phyloP scores from a whole-genome alignment of 768 basidiomycete genomes.

The Russula abietina region DNA sequence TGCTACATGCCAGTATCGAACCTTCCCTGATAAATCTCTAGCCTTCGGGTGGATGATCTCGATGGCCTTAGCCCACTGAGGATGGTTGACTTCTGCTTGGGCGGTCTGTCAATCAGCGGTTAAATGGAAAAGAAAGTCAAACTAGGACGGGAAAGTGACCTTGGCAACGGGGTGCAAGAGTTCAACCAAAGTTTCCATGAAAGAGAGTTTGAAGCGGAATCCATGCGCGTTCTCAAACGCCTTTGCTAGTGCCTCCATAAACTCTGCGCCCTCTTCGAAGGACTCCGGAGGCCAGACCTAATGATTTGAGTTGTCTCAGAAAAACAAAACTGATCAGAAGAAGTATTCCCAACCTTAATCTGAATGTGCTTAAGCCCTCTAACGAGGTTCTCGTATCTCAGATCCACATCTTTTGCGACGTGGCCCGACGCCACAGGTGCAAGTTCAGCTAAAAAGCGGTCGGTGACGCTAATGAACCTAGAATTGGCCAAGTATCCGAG shows the following conservation, averaged over 20 bases:
- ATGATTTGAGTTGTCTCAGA: slow-evolving; percentile 7
- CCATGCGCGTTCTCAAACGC: slow-evolving; percentile 84
- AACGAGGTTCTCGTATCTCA: slow-evolving; percentile 79
- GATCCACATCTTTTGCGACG: slow-evolving; percentile 73
- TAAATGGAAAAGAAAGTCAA: neutral
- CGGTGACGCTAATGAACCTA: slow-evolving; percentile 89
- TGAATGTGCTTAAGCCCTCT: slow-evolving; percentile 75
- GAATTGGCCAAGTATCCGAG: slow-evolving; percentile 77
- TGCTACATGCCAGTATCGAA: slow-evolving; percentile 82
- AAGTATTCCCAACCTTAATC: slow-evolving; percentile 53
- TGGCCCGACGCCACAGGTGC: slow-evolving; percentile 67
- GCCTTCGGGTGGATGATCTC: slow-evolving; percentile 78
- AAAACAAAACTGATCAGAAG: neutral
- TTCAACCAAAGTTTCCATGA: slow-evolving; percentile 73
- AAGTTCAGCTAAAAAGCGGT: slow-evolving; percentile 80
- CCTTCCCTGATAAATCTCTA: slow-evolving; percentile 79
- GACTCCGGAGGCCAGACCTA: slow-evolving; percentile 92
- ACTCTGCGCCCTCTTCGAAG: slow-evolving; percentile 91
- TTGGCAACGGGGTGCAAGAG: slow-evolving; percentile 86
- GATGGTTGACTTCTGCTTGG: slow-evolving; percentile 93
- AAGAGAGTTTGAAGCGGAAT: slow-evolving; percentile 70
- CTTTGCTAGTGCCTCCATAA: slow-evolving; percentile 76
- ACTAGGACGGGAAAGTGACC: slow-evolving; percentile 36
- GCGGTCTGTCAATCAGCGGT: slow-evolving; percentile 53
- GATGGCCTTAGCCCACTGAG: slow-evolving; percentile 89